Conservation (phyloP, 176 grass and related monocot genomes). For the Poa pratensis region DNA sequence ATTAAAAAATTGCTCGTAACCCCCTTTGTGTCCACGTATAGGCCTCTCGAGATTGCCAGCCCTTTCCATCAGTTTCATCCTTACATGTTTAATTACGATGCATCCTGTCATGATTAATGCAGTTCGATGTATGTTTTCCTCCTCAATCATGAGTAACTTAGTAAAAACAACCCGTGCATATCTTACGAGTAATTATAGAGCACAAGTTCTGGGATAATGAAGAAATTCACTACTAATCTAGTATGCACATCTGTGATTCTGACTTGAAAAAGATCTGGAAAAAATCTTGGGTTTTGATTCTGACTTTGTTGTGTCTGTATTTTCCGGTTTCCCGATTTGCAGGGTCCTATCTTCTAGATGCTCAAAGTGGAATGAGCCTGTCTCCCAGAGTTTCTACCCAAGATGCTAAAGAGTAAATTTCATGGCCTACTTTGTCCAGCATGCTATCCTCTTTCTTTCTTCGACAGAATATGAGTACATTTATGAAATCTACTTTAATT, state of each 20-base stretch:
- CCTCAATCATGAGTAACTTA: constrained; percentile 34
- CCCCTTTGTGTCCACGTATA: no score
- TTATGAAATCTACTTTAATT: background rate
- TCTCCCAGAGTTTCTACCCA: constrained; percentile 80
- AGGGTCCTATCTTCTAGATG: constrained; percentile 90
- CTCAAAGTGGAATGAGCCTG: constrained; percentile 73
- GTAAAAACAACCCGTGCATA: constrained; percentile 35
- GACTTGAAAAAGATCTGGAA: constrained; percentile 10
- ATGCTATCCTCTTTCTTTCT: background rate
- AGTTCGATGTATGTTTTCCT: constrained; percentile 2
- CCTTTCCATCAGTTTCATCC: no score
- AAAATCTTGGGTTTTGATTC: constrained; percentile 8
- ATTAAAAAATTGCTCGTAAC: no score
- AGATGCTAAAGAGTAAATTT: constrained; percentile 86
- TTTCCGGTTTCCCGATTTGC: constrained; percentile 29
- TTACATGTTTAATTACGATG: background rate
- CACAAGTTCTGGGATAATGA: constrained; percentile 11
- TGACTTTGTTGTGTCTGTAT: constrained; percentile 24
- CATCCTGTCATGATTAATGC: background rate
- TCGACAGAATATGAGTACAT: background rate
- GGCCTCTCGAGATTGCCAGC: no score
- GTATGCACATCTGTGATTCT: background rate
- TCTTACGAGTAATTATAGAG: constrained; percentile 34
- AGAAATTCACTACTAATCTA: background rate
- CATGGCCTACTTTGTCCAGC: background rate